Evolutionary conservation across 2,329 filamentous ascomycete species (phyloP).

Genomic region (Ophiobolus disseminans): DNA sequence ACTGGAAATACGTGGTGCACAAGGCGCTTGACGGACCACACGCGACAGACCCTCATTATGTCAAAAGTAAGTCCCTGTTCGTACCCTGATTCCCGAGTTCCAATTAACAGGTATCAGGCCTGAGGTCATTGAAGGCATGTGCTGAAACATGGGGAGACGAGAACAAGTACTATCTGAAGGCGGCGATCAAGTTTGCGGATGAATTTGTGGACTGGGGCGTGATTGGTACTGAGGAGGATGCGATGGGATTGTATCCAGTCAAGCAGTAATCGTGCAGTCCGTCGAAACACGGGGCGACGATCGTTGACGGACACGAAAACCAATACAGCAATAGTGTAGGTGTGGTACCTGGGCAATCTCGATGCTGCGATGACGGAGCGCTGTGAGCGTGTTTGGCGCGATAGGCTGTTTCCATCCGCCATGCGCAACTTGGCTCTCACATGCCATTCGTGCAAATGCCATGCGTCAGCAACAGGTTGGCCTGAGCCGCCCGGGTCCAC

Average conservation of each 20-base stretch:
- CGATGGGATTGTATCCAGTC: slow-evolving; percentile 31
- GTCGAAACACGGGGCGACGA: neutral
- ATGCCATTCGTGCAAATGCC: slow-evolving; percentile 4
- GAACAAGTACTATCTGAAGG: slow-evolving; percentile 68
- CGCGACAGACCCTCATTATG: slow-evolving; percentile 79
- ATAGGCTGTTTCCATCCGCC: neutral
- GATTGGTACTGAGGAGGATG: slow-evolving; percentile 45
- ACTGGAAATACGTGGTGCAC: slow-evolving; percentile 79
- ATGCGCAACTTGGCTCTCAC: neutral
- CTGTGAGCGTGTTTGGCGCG: neutral
- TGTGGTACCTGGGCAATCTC: neutral
- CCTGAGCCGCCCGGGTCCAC: neutral
- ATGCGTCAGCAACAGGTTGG: neutral
- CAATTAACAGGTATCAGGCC: slow-evolving; percentile 57
- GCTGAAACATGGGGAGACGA: slow-evolving; percentile 75
- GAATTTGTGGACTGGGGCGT: slow-evolving; percentile 74
- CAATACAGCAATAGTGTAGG: neutral
- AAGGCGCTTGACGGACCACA: slow-evolving; percentile 73
- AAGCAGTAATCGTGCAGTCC: slow-evolving; percentile 17
- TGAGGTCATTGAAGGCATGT: slow-evolving; percentile 77
- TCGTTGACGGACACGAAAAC: neutral
- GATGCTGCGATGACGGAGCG: slow-evolving; percentile 3
- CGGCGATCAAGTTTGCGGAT: slow-evolving; percentile 75
- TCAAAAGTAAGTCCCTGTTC: slow-evolving; percentile 69
- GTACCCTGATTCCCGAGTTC: slow-evolving; percentile 1